A percentile compares a stretch with the other conserved stretches of the same genome.
These are phyloP conservation scores for Lobosporangium transversale DNA, from an alignment of 192 early-diverging fungal species.

Conservation along the genomic window DNA sequence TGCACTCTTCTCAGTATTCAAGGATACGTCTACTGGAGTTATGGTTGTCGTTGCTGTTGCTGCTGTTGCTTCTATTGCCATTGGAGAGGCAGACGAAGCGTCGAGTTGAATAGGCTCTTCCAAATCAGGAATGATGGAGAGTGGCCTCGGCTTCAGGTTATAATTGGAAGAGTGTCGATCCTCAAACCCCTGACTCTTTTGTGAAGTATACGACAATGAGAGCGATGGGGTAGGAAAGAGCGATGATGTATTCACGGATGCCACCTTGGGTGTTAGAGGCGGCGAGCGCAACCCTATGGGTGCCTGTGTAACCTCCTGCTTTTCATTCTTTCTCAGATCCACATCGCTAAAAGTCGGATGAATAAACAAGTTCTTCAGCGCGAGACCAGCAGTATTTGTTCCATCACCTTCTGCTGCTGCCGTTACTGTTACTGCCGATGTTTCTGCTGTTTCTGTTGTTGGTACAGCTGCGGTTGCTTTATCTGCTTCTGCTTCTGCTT, in stretches of 20 bases:
- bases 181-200: background rate
- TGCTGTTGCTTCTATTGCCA: no score
- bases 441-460: background rate
- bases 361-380: constrained; percentile 7
- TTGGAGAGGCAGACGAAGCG: no score
- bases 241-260: background rate
- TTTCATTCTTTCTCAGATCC: background rate
- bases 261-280: constrained; percentile 29
- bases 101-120: constrained; percentile 9
- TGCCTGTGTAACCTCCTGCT: background rate
- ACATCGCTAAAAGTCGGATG: background rate
- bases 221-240: background rate
- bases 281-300: constrained; percentile 24
- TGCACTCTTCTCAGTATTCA: no score
- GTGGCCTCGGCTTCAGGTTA: constrained; percentile 14
- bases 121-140: constrained; percentile 34
- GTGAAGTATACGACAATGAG: background rate
- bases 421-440: background rate
- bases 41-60: no score
- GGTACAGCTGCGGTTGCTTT: background rate
- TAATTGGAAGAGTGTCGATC: background rate
- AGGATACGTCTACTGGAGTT: no score
- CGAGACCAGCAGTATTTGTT: background rate
- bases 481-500: background rate
- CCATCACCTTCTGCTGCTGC: background rate